These are phyloP conservation scores for Fusarium sp. DNA, from an alignment of 2,329 filamentous ascomycete genomes.

Conservation along the genomic window DNA sequence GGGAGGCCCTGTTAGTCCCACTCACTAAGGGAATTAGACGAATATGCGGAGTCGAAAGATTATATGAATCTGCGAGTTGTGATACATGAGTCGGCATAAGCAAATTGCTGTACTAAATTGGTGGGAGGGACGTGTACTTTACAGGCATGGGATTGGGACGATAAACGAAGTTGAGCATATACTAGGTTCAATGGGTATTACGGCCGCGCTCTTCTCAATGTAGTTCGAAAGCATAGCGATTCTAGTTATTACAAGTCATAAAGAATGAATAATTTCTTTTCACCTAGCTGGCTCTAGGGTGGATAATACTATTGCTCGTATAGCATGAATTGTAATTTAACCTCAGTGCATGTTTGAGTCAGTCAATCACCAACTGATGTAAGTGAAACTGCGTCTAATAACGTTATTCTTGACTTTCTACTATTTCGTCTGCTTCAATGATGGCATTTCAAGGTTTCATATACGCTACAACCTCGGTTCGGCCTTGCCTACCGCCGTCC, in stretches of 20 bases:
- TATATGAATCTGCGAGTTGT: not conserved
- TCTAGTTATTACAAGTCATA: constrained; percentile 1
- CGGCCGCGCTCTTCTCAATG: not conserved
- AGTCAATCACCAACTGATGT: not conserved
- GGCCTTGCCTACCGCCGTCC: constrained; percentile 7
- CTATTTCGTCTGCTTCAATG: not conserved
- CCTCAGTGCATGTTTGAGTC: constrained; percentile 4
- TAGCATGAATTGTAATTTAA: constrained; percentile 23
- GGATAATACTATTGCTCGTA: constrained; percentile 12
- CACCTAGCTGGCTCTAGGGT: not conserved
- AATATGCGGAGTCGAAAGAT: constrained; percentile 4
- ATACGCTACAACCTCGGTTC: constrained; percentile 24
- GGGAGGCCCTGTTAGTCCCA: constrained; percentile 23
- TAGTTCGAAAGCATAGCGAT: not conserved
- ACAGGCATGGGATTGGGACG: constrained; percentile 4
- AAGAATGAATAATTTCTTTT: constrained; percentile 7
- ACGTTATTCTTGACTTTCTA: not conserved
- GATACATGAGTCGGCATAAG: not conserved
- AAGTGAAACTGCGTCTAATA: not conserved
- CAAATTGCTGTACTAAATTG: constrained; percentile 18
- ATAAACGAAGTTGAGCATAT: not conserved
- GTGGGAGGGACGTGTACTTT: constrained; percentile 8
- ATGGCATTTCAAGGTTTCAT: constrained; percentile 6
- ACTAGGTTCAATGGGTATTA: not conserved
- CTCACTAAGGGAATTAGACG: constrained; percentile 14